Evolutionary conservation across 2,329 filamentous ascomycete genomes (phyloP).

Genomic region (Aurifilum marmelostoma): DNA sequence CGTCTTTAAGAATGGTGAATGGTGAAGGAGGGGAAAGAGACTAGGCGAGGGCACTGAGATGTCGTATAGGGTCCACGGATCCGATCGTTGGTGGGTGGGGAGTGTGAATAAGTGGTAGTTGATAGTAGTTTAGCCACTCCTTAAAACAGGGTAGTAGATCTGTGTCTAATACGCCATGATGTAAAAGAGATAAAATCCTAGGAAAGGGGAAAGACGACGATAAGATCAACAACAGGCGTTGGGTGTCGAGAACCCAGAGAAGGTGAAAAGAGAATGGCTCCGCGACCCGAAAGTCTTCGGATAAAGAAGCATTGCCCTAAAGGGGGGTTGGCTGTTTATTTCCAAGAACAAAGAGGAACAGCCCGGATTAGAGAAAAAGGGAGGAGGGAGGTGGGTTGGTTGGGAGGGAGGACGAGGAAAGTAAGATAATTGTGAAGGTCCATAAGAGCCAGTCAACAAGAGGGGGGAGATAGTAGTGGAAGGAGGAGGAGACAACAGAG

Average conservation of each 20-base stretch:
- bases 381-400: not conserved
- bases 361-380: not conserved
- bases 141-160: conserved; percentile 3
- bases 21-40: not conserved
- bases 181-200: not conserved
- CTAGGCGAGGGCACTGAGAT: not conserved
- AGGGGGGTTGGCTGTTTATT: not conserved
- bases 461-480: not conserved
- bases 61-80: not conserved
- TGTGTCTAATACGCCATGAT: not conserved
- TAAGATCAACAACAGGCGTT: not conserved
- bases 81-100: too few species aligned
- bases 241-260: not conserved
- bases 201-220: not conserved
- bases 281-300: not conserved
- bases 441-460: not conserved
- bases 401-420: not conserved
- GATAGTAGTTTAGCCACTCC: not conserved
- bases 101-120: not conserved
- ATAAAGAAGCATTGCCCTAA: not conserved
- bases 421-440: not conserved
- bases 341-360: not conserved
- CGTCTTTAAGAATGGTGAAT: too few species aligned
- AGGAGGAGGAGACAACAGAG: not conserved
- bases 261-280: not conserved